phyloP scores from a whole-genome alignment of 495 filamentous ascomycete species.

The Aspergillus mulundensis region DNA sequence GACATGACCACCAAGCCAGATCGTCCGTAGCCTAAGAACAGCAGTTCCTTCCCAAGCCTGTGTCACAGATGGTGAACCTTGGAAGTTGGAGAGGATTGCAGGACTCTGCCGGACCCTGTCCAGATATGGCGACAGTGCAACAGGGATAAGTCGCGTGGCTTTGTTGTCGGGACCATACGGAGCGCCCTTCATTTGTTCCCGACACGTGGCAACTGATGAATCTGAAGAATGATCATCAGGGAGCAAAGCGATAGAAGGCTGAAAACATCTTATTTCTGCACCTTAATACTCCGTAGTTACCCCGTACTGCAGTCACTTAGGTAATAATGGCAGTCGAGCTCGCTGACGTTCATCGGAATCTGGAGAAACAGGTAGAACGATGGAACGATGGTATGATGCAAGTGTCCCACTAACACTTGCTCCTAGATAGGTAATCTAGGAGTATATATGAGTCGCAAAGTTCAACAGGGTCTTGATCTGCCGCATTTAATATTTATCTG shows the following conservation, averaged over 20 bases:
- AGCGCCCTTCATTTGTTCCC: constrained; percentile 5
- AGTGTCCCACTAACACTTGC: constrained; percentile 3
- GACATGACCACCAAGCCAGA: not conserved
- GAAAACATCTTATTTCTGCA: not conserved
- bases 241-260: not conserved
- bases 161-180: constrained; percentile 8
- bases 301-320: not conserved
- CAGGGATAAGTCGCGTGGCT: constrained; percentile 14
- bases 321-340: not conserved
- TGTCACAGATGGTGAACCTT: not conserved
- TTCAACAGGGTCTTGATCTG: not conserved
- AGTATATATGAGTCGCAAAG: not conserved
- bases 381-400: constrained; percentile 7
- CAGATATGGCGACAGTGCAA: not conserved
- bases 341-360: not conserved
- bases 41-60: not conserved
- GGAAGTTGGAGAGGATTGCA: not conserved
- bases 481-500: not conserved
- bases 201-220: constrained; percentile 16
- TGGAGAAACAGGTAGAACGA: not conserved
- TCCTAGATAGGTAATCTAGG: too few relatives aligned
- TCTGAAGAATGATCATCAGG: not conserved
- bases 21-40: not conserved
- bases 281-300: not conserved
- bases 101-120: not conserved